Conservation (phyloP, 164 flowering plant species). For the Piper longum region DNA sequence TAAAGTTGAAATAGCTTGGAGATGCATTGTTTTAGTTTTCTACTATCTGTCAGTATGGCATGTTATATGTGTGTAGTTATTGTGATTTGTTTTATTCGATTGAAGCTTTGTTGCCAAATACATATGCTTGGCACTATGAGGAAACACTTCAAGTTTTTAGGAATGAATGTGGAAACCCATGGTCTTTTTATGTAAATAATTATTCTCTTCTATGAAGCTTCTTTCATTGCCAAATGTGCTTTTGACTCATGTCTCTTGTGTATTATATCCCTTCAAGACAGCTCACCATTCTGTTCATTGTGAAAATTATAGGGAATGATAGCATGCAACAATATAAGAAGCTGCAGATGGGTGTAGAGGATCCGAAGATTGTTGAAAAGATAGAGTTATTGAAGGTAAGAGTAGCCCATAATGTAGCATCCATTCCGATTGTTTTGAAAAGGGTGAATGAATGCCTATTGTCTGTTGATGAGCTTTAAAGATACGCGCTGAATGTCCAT, state of each 20-base stretch:
- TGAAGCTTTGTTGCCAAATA: no score
- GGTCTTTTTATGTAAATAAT: no score
- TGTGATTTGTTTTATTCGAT: no score
- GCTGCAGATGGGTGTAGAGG: slow-evolving; percentile 12
- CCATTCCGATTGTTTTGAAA: slow-evolving; percentile 36
- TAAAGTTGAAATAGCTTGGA: no score
- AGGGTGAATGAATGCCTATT: slow-evolving; percentile 54
- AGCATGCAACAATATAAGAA: slow-evolving; percentile 4
- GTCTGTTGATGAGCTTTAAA: slow-evolving; percentile 37
- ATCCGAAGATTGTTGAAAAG: slow-evolving; percentile 23
- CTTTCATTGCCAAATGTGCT: neutral
- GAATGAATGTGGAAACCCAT: no score
- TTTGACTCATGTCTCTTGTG: neutral
- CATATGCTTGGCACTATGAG: no score
- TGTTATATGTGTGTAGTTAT: no score
- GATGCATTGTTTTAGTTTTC: no score
- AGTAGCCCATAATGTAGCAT: slow-evolving; percentile 35
- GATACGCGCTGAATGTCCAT: slow-evolving; percentile 22
- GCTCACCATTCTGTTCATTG: neutral
- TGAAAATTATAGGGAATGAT: slow-evolving; percentile 11
- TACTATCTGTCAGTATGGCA: no score
- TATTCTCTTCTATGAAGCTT: neutral
- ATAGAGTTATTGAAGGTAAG: slow-evolving; percentile 32
- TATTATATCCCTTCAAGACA: neutral
- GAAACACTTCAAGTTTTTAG: no score